Evolutionary conservation across 768 basidiomycete genomes (phyloP).

Genomic region (Suillus plorans): DNA sequence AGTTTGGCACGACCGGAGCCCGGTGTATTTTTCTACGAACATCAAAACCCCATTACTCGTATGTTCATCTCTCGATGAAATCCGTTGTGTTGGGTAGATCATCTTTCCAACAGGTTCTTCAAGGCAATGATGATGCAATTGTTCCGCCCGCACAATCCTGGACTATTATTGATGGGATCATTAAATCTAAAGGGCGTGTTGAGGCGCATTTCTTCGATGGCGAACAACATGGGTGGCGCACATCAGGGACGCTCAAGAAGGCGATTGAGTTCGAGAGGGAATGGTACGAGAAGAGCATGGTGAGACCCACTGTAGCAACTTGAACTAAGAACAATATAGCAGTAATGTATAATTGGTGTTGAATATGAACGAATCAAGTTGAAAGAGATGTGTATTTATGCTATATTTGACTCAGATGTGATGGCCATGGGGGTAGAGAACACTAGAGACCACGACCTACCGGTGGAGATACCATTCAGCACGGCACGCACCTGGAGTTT

Average conservation of each 20-base stretch:
- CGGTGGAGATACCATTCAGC: background rate
- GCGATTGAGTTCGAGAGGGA: constrained; percentile 34
- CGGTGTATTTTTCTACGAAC: constrained; percentile 57
- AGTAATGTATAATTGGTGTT: background rate
- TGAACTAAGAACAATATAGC: background rate
- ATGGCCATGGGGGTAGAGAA: no score
- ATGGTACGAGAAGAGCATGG: constrained; percentile 32
- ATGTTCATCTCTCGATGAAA: constrained; percentile 36
- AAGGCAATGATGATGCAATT: constrained; percentile 60
- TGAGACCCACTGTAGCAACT: background rate
- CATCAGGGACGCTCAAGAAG: constrained; percentile 34
- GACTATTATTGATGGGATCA: background rate
- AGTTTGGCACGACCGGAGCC: constrained; percentile 59
- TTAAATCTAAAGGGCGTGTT: constrained; percentile 16
- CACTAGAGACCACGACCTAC: background rate
- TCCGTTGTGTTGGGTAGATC: background rate
- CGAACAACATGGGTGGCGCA: constrained; percentile 44
- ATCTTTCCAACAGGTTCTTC: constrained; percentile 56
- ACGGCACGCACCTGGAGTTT: background rate
- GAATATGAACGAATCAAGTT: background rate
- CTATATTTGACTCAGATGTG: no score
- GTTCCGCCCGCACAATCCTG: constrained; percentile 67
- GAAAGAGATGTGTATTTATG: background rate
- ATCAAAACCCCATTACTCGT: constrained; percentile 68
- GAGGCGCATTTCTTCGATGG: constrained; percentile 42